These are phyloP conservation scores for Yueomyces sinensis DNA, from an alignment of 805 yeast genomes.

Conservation along the genomic window DNA sequence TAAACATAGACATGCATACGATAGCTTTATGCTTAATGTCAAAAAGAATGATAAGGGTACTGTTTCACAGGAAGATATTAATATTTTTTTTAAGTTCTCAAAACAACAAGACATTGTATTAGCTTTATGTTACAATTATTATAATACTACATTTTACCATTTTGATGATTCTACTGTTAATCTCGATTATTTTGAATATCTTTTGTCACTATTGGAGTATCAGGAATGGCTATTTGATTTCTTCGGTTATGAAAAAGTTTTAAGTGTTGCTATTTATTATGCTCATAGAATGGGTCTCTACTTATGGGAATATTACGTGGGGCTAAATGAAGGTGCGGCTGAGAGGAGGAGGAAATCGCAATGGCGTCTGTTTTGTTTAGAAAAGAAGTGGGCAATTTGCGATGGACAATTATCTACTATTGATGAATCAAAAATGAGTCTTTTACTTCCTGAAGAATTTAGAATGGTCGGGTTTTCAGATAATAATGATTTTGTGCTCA, in stretches of 20 bases:
- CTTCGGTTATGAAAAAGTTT: conserved; percentile 11
- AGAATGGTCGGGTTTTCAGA: conserved; percentile 15
- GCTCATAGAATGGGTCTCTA: conserved; percentile 17
- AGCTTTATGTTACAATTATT: conserved; percentile 13
- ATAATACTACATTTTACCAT: conserved; percentile 13
- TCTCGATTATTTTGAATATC: conserved; percentile 16
- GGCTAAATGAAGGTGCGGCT: conserved; percentile 18
- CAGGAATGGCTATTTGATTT: conserved; percentile 16
- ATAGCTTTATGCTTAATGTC: conserved; percentile 8
- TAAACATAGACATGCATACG: conserved; percentile 7
- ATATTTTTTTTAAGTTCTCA: conserved; percentile 7
- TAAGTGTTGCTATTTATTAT: conserved; percentile 12
- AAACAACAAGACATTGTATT: conserved; percentile 14
- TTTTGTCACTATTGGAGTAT: conserved; percentile 12
- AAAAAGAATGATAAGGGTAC: background rate
- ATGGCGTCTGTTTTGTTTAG: conserved; percentile 21
- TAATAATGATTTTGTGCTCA: conserved; percentile 8
- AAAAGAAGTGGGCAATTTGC: conserved; percentile 7
- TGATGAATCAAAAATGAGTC: conserved; percentile 11
- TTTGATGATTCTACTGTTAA: conserved; percentile 7
- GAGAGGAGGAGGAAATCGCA: conserved; percentile 18
- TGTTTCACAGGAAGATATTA: conserved; percentile 2
- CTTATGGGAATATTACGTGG: conserved; percentile 25
- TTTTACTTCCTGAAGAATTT: conserved; percentile 15
- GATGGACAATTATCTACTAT: conserved; percentile 13